A percentile compares a stretch with the other conserved stretches of the same genome.
Evolutionary conservation across 805 yeast genomes (phyloP).

Genomic region (Alloascoidea africana): DNA sequence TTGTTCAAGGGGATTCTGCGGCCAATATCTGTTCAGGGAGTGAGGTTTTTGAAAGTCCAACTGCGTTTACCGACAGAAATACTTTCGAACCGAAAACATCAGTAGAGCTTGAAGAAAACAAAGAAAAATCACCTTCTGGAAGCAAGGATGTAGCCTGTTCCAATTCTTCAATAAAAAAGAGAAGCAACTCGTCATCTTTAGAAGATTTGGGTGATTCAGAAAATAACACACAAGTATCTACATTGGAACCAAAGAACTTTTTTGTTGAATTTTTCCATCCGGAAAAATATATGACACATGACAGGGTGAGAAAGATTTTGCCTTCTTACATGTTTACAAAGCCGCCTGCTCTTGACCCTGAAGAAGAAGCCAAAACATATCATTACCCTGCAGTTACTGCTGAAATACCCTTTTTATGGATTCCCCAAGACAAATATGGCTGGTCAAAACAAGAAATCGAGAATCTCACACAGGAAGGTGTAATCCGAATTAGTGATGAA

Average conservation of each 20-base stretch:
- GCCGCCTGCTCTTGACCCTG: slow-evolving; percentile 14
- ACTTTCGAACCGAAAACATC: not conserved
- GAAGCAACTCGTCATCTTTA: too few species aligned
- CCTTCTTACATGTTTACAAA: slow-evolving; percentile 6
- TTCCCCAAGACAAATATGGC: slow-evolving; percentile 83
- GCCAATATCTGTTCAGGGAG: too few species aligned
- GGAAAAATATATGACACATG: slow-evolving; percentile 24
- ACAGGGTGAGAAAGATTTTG: not conserved
- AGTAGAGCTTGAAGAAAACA: not conserved
- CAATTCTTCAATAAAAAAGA: too few species aligned
- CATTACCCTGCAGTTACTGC: slow-evolving; percentile 62
- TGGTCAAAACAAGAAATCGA: slow-evolving; percentile 47
- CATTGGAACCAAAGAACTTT: slow-evolving; percentile 22
- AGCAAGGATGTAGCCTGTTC: too few species aligned
- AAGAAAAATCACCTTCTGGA: not conserved
- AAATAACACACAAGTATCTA: too few species aligned
- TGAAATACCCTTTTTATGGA: slow-evolving; percentile 70
- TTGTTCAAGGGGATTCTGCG: slow-evolving; percentile 10
- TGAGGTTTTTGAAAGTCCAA: too few species aligned
- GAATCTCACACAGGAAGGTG: slow-evolving; percentile 27
- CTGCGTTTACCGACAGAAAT: not conserved
- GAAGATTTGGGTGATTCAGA: too few species aligned
- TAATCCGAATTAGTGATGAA: slow-evolving; percentile 51
- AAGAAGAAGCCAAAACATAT: slow-evolving; percentile 49
- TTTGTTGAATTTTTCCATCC: slow-evolving; percentile 40